A percentile compares a stretch with the other conserved stretches of the same genome.
These are phyloP conservation scores for Diplodia sapinea DNA, from an alignment of 2,329 filamentous ascomycete genomes.

Conservation along the genomic window DNA sequence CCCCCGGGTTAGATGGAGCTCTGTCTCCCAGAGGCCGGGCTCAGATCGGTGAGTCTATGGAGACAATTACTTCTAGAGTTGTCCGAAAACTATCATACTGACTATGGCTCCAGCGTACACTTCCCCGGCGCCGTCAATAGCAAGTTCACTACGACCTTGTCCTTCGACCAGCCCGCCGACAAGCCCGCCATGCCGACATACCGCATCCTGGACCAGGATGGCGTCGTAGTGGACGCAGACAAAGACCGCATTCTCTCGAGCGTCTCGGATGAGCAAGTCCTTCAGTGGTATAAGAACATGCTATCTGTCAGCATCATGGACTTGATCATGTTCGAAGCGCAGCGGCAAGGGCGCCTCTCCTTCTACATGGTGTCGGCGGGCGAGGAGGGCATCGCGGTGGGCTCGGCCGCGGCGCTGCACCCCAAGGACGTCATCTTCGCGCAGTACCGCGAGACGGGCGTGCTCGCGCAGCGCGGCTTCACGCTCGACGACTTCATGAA, in stretches of 20 bases:
- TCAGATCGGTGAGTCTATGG: slow-evolving; percentile 62
- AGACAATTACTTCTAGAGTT: neutral
- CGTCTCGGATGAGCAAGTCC: slow-evolving; percentile 66
- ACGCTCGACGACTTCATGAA: slow-evolving; percentile 90
- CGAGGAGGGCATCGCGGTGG: slow-evolving; percentile 92
- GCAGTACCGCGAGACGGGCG: slow-evolving; percentile 92
- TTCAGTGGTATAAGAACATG: slow-evolving; percentile 69
- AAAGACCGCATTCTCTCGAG: slow-evolving; percentile 68
- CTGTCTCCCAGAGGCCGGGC: slow-evolving; percentile 63
- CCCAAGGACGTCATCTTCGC: slow-evolving; percentile 89
- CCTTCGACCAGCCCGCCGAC: slow-evolving; percentile 75
- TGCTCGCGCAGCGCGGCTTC: slow-evolving; percentile 89
- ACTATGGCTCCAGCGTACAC: slow-evolving; percentile 54
- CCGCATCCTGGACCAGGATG: slow-evolving; percentile 88
- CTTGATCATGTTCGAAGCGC: slow-evolving; percentile 96
- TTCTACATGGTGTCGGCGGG: slow-evolving; percentile 98
- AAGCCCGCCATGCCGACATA: slow-evolving; percentile 85
- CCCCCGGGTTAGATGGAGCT: slow-evolving; percentile 40
- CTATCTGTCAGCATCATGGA: slow-evolving; percentile 85
- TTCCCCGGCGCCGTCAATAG: slow-evolving; percentile 97
- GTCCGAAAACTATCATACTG: neutral
- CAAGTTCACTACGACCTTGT: slow-evolving; percentile 81
- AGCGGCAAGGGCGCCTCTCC: slow-evolving; percentile 88
- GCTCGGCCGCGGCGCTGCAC: slow-evolving; percentile 81
- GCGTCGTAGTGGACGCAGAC: slow-evolving; percentile 84